Evolutionary conservation across 208 protist species (phyloP).

Genomic region (Leishmania mexicana): DNA sequence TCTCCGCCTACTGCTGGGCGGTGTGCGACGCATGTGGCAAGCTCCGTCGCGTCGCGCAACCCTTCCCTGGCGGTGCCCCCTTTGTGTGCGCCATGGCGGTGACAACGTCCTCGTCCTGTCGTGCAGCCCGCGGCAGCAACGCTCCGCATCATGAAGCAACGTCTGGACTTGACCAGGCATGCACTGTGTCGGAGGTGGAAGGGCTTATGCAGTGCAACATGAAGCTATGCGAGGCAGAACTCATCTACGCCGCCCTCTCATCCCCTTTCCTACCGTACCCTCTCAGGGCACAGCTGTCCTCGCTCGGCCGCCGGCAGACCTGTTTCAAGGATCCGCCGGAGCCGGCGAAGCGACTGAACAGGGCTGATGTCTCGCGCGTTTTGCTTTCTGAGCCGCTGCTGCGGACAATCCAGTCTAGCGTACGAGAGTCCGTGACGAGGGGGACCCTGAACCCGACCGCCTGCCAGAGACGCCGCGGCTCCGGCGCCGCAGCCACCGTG

Average conservation of each 20-base stretch:
- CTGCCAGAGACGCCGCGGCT: background rate
- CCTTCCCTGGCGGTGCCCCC: slow-evolving; percentile 79
- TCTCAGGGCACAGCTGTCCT: slow-evolving; percentile 21
- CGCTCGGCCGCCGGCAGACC: background rate
- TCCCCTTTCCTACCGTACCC: slow-evolving; percentile 40
- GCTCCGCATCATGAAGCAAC: background rate
- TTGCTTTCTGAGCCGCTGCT: slow-evolving; percentile 37
- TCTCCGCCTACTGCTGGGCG: slow-evolving; percentile 81
- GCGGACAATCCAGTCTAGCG: slow-evolving; percentile 23
- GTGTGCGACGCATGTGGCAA: slow-evolving; percentile 82
- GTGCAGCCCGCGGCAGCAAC: slow-evolving; percentile 6
- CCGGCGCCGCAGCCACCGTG: background rate
- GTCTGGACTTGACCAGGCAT: slow-evolving; percentile 27
- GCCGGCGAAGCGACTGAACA: slow-evolving; percentile 1
- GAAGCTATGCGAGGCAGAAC: slow-evolving; percentile 25
- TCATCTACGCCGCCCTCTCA: slow-evolving; percentile 34
- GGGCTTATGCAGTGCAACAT: slow-evolving; percentile 39
- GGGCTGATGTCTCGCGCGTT: slow-evolving; percentile 19
- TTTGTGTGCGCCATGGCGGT: slow-evolving; percentile 77
- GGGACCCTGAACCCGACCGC: background rate
- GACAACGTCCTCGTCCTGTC: slow-evolving; percentile 26
- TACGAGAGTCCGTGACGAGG: slow-evolving; percentile 8
- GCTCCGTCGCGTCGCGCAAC: slow-evolving; percentile 79
- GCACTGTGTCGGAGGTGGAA: slow-evolving; percentile 59
- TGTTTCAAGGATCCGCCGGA: background rate